These are phyloP conservation scores for Eruca vesicaria DNA, from an alignment of 441 rosid genomes.

Conservation along the genomic window DNA sequence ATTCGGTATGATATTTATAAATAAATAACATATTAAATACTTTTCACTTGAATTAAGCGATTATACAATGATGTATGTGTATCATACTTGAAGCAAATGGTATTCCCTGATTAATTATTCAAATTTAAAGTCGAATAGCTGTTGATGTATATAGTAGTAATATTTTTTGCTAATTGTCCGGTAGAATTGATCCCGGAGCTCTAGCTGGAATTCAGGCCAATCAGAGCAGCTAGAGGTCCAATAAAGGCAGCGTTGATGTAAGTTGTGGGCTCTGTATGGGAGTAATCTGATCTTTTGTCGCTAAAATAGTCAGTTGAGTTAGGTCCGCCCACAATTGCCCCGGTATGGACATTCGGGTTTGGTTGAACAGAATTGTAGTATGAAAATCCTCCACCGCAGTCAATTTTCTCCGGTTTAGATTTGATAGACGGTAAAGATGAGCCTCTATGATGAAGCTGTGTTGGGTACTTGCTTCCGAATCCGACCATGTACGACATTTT, in stretches of 20 bases:
- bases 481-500: slow-evolving; percentile 69
- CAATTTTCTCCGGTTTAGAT: slow-evolving; percentile 41
- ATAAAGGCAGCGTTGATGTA: slow-evolving; percentile 58
- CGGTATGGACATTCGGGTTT: slow-evolving; percentile 52
- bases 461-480: slow-evolving; percentile 47
- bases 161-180: not conserved
- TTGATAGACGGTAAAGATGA: slow-evolving; percentile 57
- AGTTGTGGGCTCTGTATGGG: slow-evolving; percentile 63
- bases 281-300: slow-evolving; percentile 51
- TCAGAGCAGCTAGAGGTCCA: slow-evolving; percentile 53
- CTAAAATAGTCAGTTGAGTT: slow-evolving; percentile 43
- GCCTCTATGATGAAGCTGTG: slow-evolving; percentile 59
- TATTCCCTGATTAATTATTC: not conserved
- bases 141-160: not conserved
- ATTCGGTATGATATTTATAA: no score
- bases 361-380: slow-evolving; percentile 37
- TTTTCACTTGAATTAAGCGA: not conserved
- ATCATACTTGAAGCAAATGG: not conserved
- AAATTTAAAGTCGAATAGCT: not conserved
- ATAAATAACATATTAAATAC: not conserved
- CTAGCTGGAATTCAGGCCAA: slow-evolving; percentile 22
- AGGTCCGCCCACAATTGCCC: slow-evolving; percentile 71
- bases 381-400: slow-evolving; percentile 47
- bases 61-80: not conserved
- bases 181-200: not conserved